phyloP scores from a whole-genome alignment of 2,329 filamentous ascomycete species.

The Fusarium denticulatum region DNA sequence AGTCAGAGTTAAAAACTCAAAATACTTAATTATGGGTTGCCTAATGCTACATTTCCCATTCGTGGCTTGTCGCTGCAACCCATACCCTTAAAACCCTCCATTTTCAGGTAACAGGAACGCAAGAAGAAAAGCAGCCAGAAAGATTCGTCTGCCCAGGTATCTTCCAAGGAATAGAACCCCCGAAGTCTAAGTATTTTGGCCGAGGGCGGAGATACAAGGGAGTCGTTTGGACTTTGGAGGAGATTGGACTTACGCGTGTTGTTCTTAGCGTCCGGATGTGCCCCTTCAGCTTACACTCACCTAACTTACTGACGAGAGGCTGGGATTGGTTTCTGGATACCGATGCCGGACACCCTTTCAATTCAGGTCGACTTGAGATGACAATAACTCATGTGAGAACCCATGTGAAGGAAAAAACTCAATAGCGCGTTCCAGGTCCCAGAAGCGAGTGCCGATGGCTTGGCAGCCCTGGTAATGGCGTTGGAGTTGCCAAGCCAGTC shows the following conservation, averaged over 20 bases:
- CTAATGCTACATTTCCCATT: neutral
- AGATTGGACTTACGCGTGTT: constrained; percentile 10
- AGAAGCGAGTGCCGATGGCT: neutral
- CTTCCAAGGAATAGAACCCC: constrained; percentile 12
- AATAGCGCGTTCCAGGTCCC: constrained; percentile 3
- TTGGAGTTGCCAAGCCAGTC: neutral
- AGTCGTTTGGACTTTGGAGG: neutral
- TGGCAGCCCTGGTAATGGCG: neutral
- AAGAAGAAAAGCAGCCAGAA: neutral
- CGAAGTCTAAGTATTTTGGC: constrained; percentile 1
- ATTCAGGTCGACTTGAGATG: neutral
- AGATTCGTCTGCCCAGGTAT: neutral
- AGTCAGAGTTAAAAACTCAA: constrained; percentile 10
- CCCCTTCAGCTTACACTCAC: neutral
- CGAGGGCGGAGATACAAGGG: constrained; percentile 3
- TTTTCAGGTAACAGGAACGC: constrained; percentile 1
- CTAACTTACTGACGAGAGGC: neutral
- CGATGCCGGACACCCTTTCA: constrained; percentile 15
- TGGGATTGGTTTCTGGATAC: constrained; percentile 9
- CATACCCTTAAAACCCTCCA: neutral
- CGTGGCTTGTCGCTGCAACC: constrained; percentile 30
- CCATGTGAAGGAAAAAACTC: constrained; percentile 7
- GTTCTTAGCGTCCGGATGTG: neutral
- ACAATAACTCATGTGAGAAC: neutral
- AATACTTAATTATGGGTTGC: neutral